Conservation (phyloP, 2,329 filamentous ascomycete genomes). For the Cadophora sp. region DNA sequence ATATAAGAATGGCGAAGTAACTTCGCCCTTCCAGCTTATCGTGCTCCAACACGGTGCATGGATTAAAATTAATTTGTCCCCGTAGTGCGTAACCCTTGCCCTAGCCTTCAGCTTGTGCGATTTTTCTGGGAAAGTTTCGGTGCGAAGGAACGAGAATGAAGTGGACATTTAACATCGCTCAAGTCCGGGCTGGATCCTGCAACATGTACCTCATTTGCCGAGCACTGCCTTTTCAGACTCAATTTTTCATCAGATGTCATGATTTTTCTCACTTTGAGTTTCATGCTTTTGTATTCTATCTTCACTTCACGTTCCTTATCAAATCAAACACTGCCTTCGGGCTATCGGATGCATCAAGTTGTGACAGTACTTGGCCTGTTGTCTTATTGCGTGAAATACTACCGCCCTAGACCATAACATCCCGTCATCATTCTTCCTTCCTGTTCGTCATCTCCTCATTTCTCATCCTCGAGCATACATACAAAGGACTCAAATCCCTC, state of each 20-base stretch:
- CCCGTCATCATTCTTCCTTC: neutral
- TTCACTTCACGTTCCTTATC: neutral
- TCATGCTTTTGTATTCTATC: neutral
- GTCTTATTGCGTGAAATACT: neutral
- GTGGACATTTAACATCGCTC: neutral
- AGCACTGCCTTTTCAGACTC: neutral
- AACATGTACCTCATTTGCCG: neutral
- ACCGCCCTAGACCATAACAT: neutral
- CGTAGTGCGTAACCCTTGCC: neutral
- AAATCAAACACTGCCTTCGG: neutral
- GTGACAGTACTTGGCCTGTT: neutral
- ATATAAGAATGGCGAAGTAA: slow-evolving; percentile 13
- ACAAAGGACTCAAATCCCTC: neutral
- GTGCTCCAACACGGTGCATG: slow-evolving; percentile 2
- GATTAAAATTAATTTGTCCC: neutral
- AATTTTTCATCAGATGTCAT: neutral
- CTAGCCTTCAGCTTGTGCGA: neutral
- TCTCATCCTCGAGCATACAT: neutral
- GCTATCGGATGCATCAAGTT: neutral
- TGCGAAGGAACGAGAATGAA: neutral
- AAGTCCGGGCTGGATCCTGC: neutral
- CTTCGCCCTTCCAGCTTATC: slow-evolving; percentile 8
- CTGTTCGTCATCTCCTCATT: neutral
- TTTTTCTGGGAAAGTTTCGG: neutral
- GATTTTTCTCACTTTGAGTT: too few relatives aligned